Percentiles rank a stretch among this genome's conserved stretches.
Evolutionary conservation across 306 rosid species (phyloP).

Genomic region (Glycyrrhiza uralensis): DNA sequence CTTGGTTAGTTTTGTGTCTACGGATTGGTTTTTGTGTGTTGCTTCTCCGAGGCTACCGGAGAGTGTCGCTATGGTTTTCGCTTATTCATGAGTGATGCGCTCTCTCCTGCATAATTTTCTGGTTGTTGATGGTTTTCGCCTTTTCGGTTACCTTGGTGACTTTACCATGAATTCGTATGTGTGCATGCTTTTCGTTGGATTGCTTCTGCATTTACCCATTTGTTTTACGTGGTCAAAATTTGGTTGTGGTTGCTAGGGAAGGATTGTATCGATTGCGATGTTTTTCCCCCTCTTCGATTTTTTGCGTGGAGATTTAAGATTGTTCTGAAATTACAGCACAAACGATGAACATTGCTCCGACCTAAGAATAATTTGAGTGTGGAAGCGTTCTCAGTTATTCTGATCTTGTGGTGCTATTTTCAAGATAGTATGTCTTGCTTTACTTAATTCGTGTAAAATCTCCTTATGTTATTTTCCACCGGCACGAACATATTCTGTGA

Average conservation of each 20-base stretch:
- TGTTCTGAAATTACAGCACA: background rate
- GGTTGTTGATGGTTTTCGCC: background rate
- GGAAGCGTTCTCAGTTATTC: background rate
- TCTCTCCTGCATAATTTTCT: background rate
- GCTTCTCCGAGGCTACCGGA: background rate
- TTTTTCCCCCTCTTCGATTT: background rate
- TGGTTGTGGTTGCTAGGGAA: background rate
- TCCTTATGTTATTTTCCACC: background rate
- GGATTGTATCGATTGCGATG: background rate
- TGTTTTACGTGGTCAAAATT: background rate
- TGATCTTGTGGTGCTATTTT: slow-evolving; percentile 1
- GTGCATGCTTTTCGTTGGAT: slow-evolving; percentile 1
- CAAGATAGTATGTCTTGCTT: background rate
- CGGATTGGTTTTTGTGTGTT: slow-evolving; percentile 12
- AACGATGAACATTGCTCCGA: background rate
- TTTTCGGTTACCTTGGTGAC: slow-evolving; percentile 12
- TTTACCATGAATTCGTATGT: slow-evolving; percentile 14
- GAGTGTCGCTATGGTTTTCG: slow-evolving; percentile 1
- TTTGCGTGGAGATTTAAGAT: background rate
- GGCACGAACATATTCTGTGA: background rate
- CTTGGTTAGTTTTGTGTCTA: slow-evolving; percentile 16
- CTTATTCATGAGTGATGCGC: slow-evolving; percentile 5
- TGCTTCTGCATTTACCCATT: background rate
- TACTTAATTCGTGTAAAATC: background rate
- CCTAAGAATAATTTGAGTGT: background rate